Conservation (phyloP, 2,329 filamentous ascomycete genomes). For the Aulographum hederae region DNA sequence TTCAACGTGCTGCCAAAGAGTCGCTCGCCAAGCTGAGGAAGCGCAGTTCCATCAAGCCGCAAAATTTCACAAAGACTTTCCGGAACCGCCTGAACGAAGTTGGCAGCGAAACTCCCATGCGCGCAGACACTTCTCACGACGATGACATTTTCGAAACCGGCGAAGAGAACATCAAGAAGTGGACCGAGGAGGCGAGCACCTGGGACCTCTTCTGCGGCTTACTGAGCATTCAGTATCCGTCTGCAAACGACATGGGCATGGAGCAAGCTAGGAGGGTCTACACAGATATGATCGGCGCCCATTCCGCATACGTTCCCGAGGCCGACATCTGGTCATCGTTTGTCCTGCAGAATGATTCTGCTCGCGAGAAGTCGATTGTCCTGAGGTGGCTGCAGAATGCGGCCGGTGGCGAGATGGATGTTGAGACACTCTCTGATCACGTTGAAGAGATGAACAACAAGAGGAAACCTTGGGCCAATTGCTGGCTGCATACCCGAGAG, state of each 20-base stretch:
- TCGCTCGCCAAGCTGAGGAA: too few species aligned
- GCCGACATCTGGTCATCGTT: slow-evolving; percentile 56
- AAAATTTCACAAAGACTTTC: neutral
- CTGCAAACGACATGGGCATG: too few species aligned
- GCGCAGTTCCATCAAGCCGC: too few species aligned
- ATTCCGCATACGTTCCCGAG: slow-evolving; percentile 36
- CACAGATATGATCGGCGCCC: slow-evolving; percentile 12
- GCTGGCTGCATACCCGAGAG: slow-evolving; percentile 82
- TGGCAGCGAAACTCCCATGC: slow-evolving; percentile 39
- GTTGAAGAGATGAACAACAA: slow-evolving; percentile 34
- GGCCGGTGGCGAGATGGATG: slow-evolving; percentile 22
- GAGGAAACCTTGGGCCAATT: slow-evolving; percentile 44
- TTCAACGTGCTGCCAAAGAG: too few species aligned
- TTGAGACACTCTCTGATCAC: too few species aligned
- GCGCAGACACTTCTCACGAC: too few species aligned
- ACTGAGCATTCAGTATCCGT: slow-evolving; percentile 35
- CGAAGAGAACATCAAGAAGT: too few species aligned
- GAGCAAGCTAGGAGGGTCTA: slow-evolving; percentile 14
- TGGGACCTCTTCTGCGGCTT: slow-evolving; percentile 73
- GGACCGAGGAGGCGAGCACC: slow-evolving; percentile 72
- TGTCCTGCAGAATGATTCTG: slow-evolving; percentile 50
- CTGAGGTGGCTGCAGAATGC: slow-evolving; percentile 75
- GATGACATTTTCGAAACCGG: slow-evolving; percentile 7
- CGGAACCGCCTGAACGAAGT: too few species aligned
- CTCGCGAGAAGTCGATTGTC: slow-evolving; percentile 61